A percentile compares a stretch with the other conserved stretches of the same genome.
Evolutionary conservation across 1,139 yeast species (phyloP).

Genomic region (Eremothecium cymbalariae): DNA sequence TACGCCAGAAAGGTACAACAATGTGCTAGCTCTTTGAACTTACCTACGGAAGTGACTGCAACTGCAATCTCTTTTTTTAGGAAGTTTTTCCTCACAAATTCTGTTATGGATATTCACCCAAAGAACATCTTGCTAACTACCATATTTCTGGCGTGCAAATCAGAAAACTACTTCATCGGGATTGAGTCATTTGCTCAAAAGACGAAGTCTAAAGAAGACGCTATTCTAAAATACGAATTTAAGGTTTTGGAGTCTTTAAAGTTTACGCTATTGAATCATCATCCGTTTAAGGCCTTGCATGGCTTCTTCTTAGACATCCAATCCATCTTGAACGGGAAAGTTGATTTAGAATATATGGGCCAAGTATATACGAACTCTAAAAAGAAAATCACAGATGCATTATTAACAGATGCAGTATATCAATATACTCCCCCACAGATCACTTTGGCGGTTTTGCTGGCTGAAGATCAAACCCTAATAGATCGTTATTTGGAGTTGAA

Average conservation of each 20-base stretch:
- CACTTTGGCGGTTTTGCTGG: conserved; percentile 76
- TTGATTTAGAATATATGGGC: conserved; percentile 33
- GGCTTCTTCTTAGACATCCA: conserved; percentile 91
- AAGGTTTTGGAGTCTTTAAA: conserved; percentile 61
- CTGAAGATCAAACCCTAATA: conserved; percentile 55
- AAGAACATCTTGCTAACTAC: conserved; percentile 76
- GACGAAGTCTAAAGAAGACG: conserved; percentile 54
- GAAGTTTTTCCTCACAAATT: conserved; percentile 68
- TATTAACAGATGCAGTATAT: conserved; percentile 69
- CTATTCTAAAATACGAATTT: conserved; percentile 73
- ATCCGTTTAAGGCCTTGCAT: conserved; percentile 78
- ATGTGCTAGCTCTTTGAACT: conserved; percentile 45
- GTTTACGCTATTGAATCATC: conserved; percentile 79
- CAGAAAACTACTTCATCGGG: conserved; percentile 83
- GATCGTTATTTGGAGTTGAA: conserved; percentile 58
- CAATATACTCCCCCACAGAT: conserved; percentile 90
- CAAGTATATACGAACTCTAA: conserved; percentile 63
- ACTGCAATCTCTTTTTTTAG: conserved; percentile 80
- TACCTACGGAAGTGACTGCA: conserved; percentile 64
- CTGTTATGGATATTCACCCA: conserved; percentile 84
- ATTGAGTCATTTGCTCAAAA: conserved; percentile 72
- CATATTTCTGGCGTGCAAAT: conserved; percentile 83
- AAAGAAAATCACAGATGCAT: conserved; percentile 51
- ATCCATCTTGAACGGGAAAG: conserved; percentile 41
- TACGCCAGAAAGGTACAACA: conserved; percentile 66